Evolutionary conservation across 495 filamentous ascomycete genomes (phyloP), one percentile per base, ranked within the genome.

Genomic region (Xylaria sp.): DNA sequence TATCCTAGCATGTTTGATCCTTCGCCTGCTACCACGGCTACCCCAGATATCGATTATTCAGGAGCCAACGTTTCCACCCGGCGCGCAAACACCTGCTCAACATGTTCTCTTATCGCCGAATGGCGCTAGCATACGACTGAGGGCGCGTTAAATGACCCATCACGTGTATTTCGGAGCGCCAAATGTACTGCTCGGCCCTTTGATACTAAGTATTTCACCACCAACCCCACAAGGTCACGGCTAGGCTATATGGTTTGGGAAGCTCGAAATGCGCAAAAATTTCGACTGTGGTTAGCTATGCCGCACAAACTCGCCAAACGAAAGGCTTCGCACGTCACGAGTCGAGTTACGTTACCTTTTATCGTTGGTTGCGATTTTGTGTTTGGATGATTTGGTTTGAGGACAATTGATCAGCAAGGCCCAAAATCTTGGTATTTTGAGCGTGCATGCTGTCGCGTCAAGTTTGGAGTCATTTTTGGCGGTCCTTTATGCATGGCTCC

Each of bases 291-390:
- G 48, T 5, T 8, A 9, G 48, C 29, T 33, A 67, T 48, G n/a
- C 46, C 26, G 37, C 37, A 62, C 35, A 19, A 44, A 41, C 37
- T 62, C 24, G 37, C 29, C 21, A 24, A 6, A 43, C 11, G n/a
- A 29, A 35, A n/a, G 15, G 9, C 1, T 40, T 55, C 55, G 64
- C 48, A 55, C 29, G 64, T 67, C 64, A 67, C 29, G 64, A 67
- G 44, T 43, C 21, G 21, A 29, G 64, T 31, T 67, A 67, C 64
- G 48, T 67, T 53, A 67, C 64, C 48, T 55, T 67, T 19, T 67
- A 31, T 41, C 64, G 5, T 19, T 1, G 19, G 24, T 31, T n/a
- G 33, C 44, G 19, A 37, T 66, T 37, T 43, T 29, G 24, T 21
- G 41, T 48, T 26, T 12, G 1, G 15, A 29, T 61, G 24, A 15